Conservation (phyloP, 2,329 filamentous ascomycete species). For the Hypoxylon sp. region DNA sequence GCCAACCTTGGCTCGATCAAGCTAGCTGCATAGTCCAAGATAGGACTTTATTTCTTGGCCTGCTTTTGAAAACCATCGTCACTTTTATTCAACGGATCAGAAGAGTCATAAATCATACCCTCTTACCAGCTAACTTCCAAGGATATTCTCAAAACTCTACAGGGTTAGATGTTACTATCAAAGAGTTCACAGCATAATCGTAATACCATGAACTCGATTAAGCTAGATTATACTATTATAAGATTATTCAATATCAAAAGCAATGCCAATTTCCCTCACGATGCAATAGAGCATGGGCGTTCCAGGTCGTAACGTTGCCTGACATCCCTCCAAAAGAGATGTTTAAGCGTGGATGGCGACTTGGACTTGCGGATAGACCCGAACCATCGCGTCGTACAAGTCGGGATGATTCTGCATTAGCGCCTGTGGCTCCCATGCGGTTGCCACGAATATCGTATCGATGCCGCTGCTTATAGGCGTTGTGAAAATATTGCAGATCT, state of each 20-base stretch:
- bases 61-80: neutral
- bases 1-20: neutral
- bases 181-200: neutral
- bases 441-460: constrained; percentile 90
- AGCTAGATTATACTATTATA: neutral
- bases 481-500: constrained; percentile 90
- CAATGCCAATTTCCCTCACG: neutral
- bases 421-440: constrained; percentile 77
- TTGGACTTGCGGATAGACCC: constrained; percentile 87
- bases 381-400: constrained; percentile 82
- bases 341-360: constrained; percentile 76
- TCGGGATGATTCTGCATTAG: constrained; percentile 85
- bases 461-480: constrained; percentile 90
- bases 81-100: constrained; percentile 1
- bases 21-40: constrained; percentile 1
- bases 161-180: constrained; percentile 5
- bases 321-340: neutral
- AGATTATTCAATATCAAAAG: neutral
- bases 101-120: too few species aligned
- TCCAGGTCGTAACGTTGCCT: neutral
- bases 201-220: neutral
- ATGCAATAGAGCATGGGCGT: neutral
- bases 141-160: neutral
- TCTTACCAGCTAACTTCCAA: too few species aligned
- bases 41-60: constrained; percentile 4